phyloP scores from a whole-genome alignment of 1,284 basidiomycete species.

The Rhizopogon hawkerae region DNA sequence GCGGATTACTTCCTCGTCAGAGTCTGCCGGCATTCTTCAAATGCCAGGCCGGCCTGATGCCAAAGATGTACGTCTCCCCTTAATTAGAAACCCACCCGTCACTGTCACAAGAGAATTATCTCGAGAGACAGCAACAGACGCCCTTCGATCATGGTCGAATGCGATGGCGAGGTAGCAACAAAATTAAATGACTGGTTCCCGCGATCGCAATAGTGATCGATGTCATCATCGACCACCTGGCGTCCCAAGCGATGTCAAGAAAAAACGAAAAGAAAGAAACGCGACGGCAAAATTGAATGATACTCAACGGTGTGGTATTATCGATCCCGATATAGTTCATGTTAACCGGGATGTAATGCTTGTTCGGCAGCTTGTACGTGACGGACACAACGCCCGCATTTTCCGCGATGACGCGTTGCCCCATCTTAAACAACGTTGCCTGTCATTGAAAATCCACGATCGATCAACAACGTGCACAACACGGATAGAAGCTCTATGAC shows the following conservation, averaged over 20 bases:
- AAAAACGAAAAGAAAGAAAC: not conserved
- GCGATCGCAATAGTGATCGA: not conserved
- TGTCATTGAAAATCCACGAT: slow-evolving; percentile 22
- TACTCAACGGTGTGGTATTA: slow-evolving; percentile 39
- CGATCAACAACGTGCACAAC: slow-evolving; percentile 3
- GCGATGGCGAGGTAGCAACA: not conserved
- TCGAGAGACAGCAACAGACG: not conserved
- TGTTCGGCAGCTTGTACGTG: slow-evolving; percentile 82
- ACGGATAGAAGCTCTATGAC: slow-evolving; percentile 13
- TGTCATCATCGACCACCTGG: not conserved
- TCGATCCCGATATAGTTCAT: slow-evolving; percentile 57
- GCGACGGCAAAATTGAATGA: not conserved
- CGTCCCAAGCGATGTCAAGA: not conserved
- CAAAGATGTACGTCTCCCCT: not conserved
- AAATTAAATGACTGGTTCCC: not conserved
- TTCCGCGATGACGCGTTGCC: slow-evolving; percentile 59
- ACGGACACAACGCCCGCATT: slow-evolving; percentile 58
- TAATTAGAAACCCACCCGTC: not conserved
- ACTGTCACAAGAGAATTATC: not conserved
- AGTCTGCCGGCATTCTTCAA: not conserved
- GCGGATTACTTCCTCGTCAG: not conserved
- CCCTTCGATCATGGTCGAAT: not conserved
- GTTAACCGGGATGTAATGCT: slow-evolving; percentile 84
- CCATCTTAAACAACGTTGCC: slow-evolving; percentile 91
- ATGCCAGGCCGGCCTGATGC: not conserved